Evolutionary conservation across 2,329 filamentous ascomycete species (phyloP).

Genomic region (Botrytis sinoallii): DNA sequence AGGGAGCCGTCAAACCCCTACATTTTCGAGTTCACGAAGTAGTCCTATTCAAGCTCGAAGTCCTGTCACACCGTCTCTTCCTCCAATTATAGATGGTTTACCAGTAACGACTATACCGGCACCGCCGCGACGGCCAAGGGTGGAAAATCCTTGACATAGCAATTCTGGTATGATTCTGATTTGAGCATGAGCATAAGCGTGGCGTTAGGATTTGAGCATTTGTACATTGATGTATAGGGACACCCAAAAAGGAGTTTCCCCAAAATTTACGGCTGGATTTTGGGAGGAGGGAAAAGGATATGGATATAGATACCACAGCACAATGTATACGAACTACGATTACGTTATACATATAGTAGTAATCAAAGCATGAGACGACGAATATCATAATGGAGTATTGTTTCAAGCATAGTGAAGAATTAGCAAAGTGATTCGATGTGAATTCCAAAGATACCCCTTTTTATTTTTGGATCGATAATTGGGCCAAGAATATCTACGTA

Average conservation of each 20-base stretch:
- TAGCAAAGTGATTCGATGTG: neutral
- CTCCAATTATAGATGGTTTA: slow-evolving; percentile 27
- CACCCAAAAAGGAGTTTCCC: neutral
- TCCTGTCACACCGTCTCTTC: slow-evolving; percentile 19
- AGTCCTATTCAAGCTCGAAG: slow-evolving; percentile 23
- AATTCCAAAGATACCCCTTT: neutral
- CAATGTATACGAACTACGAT: slow-evolving; percentile 1
- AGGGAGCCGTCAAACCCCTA: neutral
- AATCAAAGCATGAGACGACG: slow-evolving; percentile 4
- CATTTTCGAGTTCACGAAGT: slow-evolving; percentile 22
- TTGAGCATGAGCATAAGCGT: slow-evolving; percentile 20
- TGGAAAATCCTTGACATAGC: neutral
- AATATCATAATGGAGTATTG: neutral
- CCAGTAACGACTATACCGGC: slow-evolving; percentile 34
- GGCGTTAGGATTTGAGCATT: slow-evolving; percentile 15
- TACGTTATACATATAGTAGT: slow-evolving; percentile 8
- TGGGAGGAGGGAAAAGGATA: slow-evolving; percentile 6
- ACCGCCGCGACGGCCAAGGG: slow-evolving; percentile 29
- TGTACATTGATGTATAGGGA: slow-evolving; percentile 7
- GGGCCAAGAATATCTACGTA: neutral
- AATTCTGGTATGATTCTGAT: slow-evolving; percentile 10
- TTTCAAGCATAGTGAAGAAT: slow-evolving; percentile 2
- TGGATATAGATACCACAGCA: slow-evolving; percentile 8
- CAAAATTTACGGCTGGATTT: neutral
- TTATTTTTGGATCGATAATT: neutral